A percentile compares a stretch with the other conserved stretches of the same genome.
phyloP scores from a whole-genome alignment of 2,329 filamentous ascomycete genomes.

The Colletotrichum sp. region DNA sequence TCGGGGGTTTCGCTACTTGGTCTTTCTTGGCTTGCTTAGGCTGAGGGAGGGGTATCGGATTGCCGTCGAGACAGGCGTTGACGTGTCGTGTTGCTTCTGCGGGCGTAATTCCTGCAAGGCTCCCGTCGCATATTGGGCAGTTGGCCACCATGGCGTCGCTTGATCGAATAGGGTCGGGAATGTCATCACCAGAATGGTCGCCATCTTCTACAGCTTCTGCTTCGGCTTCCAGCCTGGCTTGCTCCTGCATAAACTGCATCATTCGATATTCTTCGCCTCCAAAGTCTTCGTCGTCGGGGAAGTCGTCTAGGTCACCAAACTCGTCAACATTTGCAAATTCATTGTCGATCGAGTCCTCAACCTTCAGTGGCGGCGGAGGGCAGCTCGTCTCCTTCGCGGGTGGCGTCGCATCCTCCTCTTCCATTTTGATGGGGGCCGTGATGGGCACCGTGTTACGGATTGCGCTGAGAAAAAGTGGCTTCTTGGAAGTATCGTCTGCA shows the following conservation, averaged over 20 bases:
- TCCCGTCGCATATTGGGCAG: conserved; percentile 81
- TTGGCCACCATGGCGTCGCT: conserved; percentile 39
- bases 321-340: conserved; percentile 41
- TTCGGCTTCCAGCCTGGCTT: conserved; percentile 66
- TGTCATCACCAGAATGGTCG: conserved; percentile 37
- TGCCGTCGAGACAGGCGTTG: conserved; percentile 90
- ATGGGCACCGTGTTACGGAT: neutral
- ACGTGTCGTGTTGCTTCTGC: conserved; percentile 84
- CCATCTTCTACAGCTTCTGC: conserved; percentile 54
- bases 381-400: conserved; percentile 18
- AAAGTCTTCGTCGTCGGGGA: conserved; percentile 51
- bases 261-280: conserved; percentile 71
- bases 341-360: conserved; percentile 32
- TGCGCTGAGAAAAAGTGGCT: neutral
- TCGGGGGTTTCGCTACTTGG: conserved; percentile 18
- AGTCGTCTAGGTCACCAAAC: conserved; percentile 58
- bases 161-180: conserved; percentile 31
- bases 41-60: conserved; percentile 63
- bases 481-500: conserved; percentile 2
- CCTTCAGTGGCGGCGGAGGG: conserved; percentile 26
- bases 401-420: neutral
- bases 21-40: conserved; percentile 16
- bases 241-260: conserved; percentile 77
- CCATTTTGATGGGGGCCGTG: neutral
- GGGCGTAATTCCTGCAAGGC: conserved; percentile 61